Evolutionary conservation across 1,139 yeast species (phyloP).

Genomic region (Pichia sp.): DNA sequence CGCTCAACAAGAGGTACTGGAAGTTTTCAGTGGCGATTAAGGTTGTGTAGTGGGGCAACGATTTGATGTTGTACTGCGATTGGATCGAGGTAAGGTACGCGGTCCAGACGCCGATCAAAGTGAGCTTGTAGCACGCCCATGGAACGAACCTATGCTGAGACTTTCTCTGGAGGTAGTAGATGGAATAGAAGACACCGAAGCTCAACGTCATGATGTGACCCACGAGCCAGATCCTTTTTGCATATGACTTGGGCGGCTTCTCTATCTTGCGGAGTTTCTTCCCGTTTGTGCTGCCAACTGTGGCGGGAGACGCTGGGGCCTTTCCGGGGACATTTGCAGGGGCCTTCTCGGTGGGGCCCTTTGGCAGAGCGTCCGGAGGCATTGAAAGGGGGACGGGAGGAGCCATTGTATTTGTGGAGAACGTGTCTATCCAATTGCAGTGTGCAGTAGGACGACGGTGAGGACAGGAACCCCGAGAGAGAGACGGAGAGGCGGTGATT

Average conservation of each 20-base stretch:
- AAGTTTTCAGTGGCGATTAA: slow-evolving; percentile 65
- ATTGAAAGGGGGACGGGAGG: neutral
- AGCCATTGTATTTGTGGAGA: neutral
- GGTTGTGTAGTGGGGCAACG: slow-evolving; percentile 52
- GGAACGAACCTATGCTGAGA: slow-evolving; percentile 44
- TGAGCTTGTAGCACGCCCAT: slow-evolving; percentile 45
- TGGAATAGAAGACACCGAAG: slow-evolving; percentile 46
- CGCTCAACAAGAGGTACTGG: slow-evolving; percentile 54
- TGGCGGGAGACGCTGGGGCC: neutral
- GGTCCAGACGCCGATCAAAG: slow-evolving; percentile 53
- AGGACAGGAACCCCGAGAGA: too few species aligned
- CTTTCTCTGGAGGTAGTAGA: slow-evolving; percentile 44
- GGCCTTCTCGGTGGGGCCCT: neutral
- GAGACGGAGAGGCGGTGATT: too few species aligned
- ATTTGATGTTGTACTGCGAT: slow-evolving; percentile 51
- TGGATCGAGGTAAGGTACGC: slow-evolving; percentile 52
- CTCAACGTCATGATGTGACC: slow-evolving; percentile 53
- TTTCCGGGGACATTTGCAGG: neutral
- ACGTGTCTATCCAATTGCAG: too few species aligned
- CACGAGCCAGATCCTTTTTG: slow-evolving; percentile 53
- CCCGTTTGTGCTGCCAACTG: neutral
- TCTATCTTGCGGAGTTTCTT: slow-evolving; percentile 13
- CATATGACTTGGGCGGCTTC: slow-evolving; percentile 18
- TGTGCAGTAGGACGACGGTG: too few species aligned
- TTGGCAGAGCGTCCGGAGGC: neutral